Evolutionary conservation across 2,329 filamentous ascomycete species (phyloP), one percentile per base, ranked within the genome.

Genomic region (Aspergillus sp.): DNA sequence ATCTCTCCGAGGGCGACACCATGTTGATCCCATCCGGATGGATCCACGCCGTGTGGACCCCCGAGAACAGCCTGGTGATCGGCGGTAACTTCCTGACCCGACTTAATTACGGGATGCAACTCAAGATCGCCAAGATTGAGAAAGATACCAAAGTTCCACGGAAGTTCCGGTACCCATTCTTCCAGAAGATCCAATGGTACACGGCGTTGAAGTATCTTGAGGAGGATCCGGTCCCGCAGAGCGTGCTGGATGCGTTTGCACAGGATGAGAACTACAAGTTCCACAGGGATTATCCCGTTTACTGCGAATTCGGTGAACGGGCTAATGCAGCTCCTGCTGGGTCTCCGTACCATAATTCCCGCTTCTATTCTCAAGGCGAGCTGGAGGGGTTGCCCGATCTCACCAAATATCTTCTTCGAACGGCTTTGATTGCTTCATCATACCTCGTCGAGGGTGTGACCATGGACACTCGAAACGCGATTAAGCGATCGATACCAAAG

Each of bases 31-130:
- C 83, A 4, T 84, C 83, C 30, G 83, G 83, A 17, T 86, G 83
- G 83, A 86, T 86, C 45, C 83, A 86, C 59, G 82, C 83, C 20
- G 83, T 86, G 6, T 85, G 83, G 80, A 86, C 83, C 7, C 83
- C 83, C 0, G 78, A 82, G 56, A 82, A 85, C 58, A 85, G 82
- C 57, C 67, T 86, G 43, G 83, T 86, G 23, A 84, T 86, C 51
- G 83, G 83, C n/a, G 83, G 83, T 45, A 86, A 86, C 58, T 86
- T 85, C 57, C 69, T 86, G 41, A 85, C 82, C 4, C 71, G 78
- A 47, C 73, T 84, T 63, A 81, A 84, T 49, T 84, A 82, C 60
- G 77, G 76, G 48, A 83, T 83, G 73, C 83, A 86, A 61, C 79
- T 86, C 59, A 79, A 78, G 53, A 74, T 86, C 7, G 73, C 79